Percentiles rank a stretch among this genome's conserved stretches.
These are phyloP conservation scores for Guyanaporus albipodus DNA, from an alignment of 768 basidiomycete species.

Conservation along the genomic window DNA sequence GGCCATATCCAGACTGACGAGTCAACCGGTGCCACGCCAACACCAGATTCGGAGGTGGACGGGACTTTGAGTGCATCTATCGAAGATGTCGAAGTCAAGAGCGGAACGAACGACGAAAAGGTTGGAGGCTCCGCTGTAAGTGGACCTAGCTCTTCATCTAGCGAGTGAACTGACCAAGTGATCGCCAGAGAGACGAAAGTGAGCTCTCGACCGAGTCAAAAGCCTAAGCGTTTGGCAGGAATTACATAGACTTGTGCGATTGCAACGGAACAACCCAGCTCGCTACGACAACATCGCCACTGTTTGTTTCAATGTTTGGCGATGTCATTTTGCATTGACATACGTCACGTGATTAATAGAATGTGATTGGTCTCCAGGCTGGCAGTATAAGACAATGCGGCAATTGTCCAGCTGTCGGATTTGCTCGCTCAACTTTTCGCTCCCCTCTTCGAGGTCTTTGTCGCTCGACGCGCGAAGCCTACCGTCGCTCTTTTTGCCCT, in stretches of 20 bases:
- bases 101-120: conserved; percentile 6
- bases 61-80: not conserved
- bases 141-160: not conserved
- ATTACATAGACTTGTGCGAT: conserved; percentile 7
- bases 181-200: not conserved
- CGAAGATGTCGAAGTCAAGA: conserved; percentile 1
- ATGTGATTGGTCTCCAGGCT: conserved; percentile 4
- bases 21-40: not conserved
- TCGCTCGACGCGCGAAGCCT: conserved; percentile 15
- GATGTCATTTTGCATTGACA: no score
- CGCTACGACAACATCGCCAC: no score
- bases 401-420: not conserved
- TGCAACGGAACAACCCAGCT: not conserved
- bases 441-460: not conserved
- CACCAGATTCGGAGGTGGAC: conserved; percentile 1
- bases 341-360: not conserved
- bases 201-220: conserved; percentile 5
- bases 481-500: conserved; percentile 13
- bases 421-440: not conserved
- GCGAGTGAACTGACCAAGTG: conserved; percentile 2
- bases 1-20: not conserved
- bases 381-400: conserved; percentile 8
- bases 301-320: no score
- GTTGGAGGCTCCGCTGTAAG: conserved; percentile 14
- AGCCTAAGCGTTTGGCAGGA: not conserved